Conservation (phyloP, 75 land plant genomes). For the Isoetes taiwanensis region DNA sequence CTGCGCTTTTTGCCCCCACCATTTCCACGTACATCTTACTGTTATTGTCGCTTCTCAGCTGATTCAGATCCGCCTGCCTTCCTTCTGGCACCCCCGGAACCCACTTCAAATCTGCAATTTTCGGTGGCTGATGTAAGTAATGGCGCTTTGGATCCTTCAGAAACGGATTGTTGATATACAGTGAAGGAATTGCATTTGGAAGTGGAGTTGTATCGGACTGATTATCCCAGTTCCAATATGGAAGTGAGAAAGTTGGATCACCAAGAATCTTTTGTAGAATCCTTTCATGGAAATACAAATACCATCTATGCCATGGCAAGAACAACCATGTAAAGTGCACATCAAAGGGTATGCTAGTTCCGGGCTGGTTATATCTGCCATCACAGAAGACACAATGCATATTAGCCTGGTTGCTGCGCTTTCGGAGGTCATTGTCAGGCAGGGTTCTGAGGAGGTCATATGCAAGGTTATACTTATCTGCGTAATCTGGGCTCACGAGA, state of each 20-base stretch:
- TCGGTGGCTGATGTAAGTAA: background rate
- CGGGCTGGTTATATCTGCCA: too few species aligned
- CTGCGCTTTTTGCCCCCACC: background rate
- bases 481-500: too few species aligned
- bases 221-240: constrained; percentile 8
- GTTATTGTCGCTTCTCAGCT: background rate
- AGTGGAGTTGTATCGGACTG: background rate
- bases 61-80: background rate
- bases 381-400: constrained; percentile 1
- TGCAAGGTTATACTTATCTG: background rate
- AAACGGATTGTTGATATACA: background rate
- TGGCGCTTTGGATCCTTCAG: background rate
- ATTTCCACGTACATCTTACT: background rate
- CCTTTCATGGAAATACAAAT: background rate
- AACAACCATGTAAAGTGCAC: too few species aligned
- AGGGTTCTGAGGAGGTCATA: background rate
- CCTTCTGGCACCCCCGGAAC: background rate
- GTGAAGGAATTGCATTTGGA: background rate
- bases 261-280: background rate
- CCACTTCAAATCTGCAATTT: background rate
- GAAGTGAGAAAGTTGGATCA: background rate
- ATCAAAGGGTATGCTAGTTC: too few species aligned
- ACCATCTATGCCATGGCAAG: background rate
- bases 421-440: background rate
- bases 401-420: background rate